phyloP scores from a whole-genome alignment of 805 yeast species.

The Grigorovia transvaalensis region DNA sequence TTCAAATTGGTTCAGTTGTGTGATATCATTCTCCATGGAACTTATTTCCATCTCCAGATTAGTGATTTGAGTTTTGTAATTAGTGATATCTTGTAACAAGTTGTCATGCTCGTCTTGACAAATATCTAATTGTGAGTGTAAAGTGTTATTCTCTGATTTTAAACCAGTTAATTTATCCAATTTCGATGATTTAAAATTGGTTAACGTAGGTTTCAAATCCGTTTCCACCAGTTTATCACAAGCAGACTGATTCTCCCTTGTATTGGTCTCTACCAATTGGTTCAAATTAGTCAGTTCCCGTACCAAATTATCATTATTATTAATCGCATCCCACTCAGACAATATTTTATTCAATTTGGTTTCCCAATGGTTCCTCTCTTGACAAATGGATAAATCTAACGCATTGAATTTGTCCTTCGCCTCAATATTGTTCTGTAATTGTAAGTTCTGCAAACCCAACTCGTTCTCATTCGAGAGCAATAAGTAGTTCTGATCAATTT shows the following conservation, averaged over 20 bases:
- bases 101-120: not conserved
- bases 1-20: not conserved
- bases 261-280: no score
- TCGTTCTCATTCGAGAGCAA: slow-evolving; percentile 12
- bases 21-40: not conserved
- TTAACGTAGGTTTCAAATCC: not conserved
- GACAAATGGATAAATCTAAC: slow-evolving; percentile 12
- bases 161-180: not conserved
- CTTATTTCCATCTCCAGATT: not conserved
- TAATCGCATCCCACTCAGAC: not conserved
- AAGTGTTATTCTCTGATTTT: not conserved
- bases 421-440: slow-evolving; percentile 14
- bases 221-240: not conserved
- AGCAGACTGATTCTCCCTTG: not conserved
- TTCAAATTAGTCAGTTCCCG: not conserved
- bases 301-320: not conserved
- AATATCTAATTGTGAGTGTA: not conserved
- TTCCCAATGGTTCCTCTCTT: slow-evolving; percentile 14
- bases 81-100: no score
- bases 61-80: no score
- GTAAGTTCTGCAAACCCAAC: slow-evolving; percentile 13
- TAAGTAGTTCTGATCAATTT: not conserved
- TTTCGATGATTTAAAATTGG: not conserved
- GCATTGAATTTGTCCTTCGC: slow-evolving; percentile 18
- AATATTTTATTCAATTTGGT: slow-evolving; percentile 11